These are phyloP conservation scores for Starmerella potacharoeniae DNA, from an alignment of 805 yeast genomes.

Conservation along the genomic window DNA sequence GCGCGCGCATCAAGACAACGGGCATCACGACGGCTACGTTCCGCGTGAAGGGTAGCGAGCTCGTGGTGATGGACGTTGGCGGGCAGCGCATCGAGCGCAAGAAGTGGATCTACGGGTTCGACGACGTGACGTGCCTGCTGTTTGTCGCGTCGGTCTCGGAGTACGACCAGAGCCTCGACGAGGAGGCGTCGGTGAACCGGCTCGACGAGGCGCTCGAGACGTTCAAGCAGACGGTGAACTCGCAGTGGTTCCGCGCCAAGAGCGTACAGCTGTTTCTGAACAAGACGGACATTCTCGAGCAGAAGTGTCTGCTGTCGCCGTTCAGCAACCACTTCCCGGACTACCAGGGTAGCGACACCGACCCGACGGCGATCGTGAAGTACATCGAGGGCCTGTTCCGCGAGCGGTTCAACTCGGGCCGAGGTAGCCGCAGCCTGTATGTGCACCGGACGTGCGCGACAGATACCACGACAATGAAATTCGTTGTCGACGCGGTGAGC, in stretches of 20 bases:
- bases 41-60: constrained; percentile 47
- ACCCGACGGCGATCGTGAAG: constrained; percentile 53
- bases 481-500: constrained; percentile 83
- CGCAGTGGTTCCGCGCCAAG: constrained; percentile 71
- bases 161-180: constrained; percentile 84
- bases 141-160: constrained; percentile 86
- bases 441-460: constrained; percentile 94
- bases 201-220: constrained; percentile 81
- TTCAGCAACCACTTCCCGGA: constrained; percentile 67
- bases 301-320: constrained; percentile 51
- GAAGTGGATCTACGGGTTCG: constrained; percentile 96
- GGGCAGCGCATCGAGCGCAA: constrained; percentile 94
- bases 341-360: constrained; percentile 52
- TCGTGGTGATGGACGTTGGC: constrained; percentile 87
- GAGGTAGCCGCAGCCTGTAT: constrained; percentile 61
- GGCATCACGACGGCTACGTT: constrained; percentile 86
- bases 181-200: constrained; percentile 78
- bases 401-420: constrained; percentile 41
- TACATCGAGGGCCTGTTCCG: constrained; percentile 62
- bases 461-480: constrained; percentile 76
- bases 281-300: constrained; percentile 71
- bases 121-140: constrained; percentile 74
- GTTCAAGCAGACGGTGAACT: constrained; percentile 73
- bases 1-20: constrained; percentile 87
- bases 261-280: constrained; percentile 84